These are phyloP conservation scores for Podospora sp. DNA, from an alignment of 495 filamentous ascomycete genomes.

Conservation along the genomic window DNA sequence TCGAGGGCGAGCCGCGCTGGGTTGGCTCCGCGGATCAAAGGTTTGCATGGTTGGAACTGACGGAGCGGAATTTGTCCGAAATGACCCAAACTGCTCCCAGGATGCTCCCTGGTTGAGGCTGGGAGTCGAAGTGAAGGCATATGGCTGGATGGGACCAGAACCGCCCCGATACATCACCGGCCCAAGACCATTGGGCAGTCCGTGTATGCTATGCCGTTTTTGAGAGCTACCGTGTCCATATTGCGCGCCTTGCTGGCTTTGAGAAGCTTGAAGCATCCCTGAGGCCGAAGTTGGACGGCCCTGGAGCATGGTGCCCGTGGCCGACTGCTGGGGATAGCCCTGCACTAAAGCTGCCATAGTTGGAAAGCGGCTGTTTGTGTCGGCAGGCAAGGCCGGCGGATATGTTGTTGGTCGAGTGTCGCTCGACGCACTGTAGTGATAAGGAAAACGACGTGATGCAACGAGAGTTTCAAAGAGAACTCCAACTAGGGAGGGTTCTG, in stretches of 20 bases:
- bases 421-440: slow-evolving; percentile 9
- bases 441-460: slow-evolving; percentile 16
- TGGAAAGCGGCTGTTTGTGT: slow-evolving; percentile 11
- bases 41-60: slow-evolving; percentile 58
- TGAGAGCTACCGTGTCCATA: slow-evolving; percentile 56
- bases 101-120: slow-evolving; percentile 59
- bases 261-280: slow-evolving; percentile 60
- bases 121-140: slow-evolving; percentile 81
- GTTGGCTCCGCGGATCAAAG: slow-evolving; percentile 44
- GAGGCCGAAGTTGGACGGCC: slow-evolving; percentile 72
- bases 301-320: slow-evolving; percentile 80
- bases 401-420: slow-evolving; percentile 22
- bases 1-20: slow-evolving; percentile 51
- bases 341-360: slow-evolving; percentile 92
- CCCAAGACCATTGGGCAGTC: slow-evolving; percentile 50
- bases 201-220: slow-evolving; percentile 67
- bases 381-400: background rate
- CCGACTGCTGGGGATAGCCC: slow-evolving; percentile 80
- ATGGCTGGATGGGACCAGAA: slow-evolving; percentile 74
- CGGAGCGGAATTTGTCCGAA: slow-evolving; percentile 68
- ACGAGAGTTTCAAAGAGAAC: slow-evolving; percentile 16
- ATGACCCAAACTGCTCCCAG: slow-evolving; percentile 69
- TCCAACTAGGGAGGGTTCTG: slow-evolving; percentile 13
- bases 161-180: slow-evolving; percentile 70
- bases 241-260: slow-evolving; percentile 58